Conservation (phyloP, 371 early-diverging fungal genomes). For the Sporodiniella umbellata region DNA sequence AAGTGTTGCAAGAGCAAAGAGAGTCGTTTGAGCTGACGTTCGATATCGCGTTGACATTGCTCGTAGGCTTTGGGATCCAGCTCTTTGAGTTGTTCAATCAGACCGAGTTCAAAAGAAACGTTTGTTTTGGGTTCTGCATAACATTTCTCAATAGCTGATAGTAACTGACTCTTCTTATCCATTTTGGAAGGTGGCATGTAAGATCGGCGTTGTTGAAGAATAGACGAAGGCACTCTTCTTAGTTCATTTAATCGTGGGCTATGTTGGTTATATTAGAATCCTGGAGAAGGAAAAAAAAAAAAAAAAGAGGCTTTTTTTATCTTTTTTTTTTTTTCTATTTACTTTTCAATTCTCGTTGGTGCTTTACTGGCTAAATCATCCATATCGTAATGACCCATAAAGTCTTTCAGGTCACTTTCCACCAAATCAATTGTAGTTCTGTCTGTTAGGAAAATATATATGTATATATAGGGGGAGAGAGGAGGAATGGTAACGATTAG, state of each 20-base stretch:
- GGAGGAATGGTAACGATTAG: too few relatives aligned
- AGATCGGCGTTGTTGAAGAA: not conserved
- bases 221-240: not conserved
- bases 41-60: not conserved
- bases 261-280: too few relatives aligned
- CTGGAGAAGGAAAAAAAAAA: not conserved
- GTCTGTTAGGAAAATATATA: too few relatives aligned
- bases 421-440: slow-evolving; percentile 7
- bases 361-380: slow-evolving; percentile 8
- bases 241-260: not conserved
- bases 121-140: not conserved
- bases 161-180: not conserved
- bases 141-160: slow-evolving; percentile 1
- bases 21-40: not conserved
- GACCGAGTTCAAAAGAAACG: too few relatives aligned
- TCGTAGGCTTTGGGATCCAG: not conserved
- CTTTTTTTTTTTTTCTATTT: not conserved
- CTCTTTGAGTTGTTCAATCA: slow-evolving; percentile 1
- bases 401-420: slow-evolving; percentile 10
- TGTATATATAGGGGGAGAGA: too few relatives aligned
- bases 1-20: not conserved
- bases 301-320: not conserved
- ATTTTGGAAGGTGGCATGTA: not conserved
- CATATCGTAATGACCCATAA: slow-evolving; percentile 8
- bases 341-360: not conserved